These are phyloP conservation scores for Fagus sylvatica DNA, from an alignment of 306 rosid genomes.

Conservation along the genomic window DNA sequence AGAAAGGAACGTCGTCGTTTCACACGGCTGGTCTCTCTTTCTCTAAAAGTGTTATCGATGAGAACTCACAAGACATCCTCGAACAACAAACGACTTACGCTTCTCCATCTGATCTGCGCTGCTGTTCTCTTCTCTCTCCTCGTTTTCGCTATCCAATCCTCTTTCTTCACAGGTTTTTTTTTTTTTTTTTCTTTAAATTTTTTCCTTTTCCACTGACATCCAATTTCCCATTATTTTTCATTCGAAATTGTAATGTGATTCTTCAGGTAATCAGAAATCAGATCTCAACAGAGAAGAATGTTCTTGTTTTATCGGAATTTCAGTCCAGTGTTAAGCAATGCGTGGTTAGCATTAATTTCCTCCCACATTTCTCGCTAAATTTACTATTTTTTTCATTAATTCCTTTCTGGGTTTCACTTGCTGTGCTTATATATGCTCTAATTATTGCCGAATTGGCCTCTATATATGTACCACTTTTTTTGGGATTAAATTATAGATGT, in stretches of 20 bases:
- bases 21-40: no score
- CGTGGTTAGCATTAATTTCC: slow-evolving; percentile 51
- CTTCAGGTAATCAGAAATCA: slow-evolving; percentile 46
- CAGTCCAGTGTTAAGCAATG: slow-evolving; percentile 83
- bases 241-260: neutral
- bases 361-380: neutral
- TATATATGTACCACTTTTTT: neutral
- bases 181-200: neutral
- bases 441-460: neutral
- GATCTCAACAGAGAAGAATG: slow-evolving; percentile 48
- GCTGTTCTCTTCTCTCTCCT: slow-evolving; percentile 69
- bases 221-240: neutral
- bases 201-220: neutral
- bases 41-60: slow-evolving; percentile 30
- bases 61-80: slow-evolving; percentile 51
- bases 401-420: neutral
- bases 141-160: slow-evolving; percentile 78
- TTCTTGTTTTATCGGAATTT: slow-evolving; percentile 53
- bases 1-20: no score
- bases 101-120: slow-evolving; percentile 66
- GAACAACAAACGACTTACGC: slow-evolving; percentile 47
- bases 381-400: neutral
- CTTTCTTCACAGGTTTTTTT: slow-evolving; percentile 62
- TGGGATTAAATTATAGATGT: neutral
- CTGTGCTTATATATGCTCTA: neutral